Evolutionary conservation across 306 rosid genomes (phyloP).

Genomic region (Hylodesmum podocarpum): DNA sequence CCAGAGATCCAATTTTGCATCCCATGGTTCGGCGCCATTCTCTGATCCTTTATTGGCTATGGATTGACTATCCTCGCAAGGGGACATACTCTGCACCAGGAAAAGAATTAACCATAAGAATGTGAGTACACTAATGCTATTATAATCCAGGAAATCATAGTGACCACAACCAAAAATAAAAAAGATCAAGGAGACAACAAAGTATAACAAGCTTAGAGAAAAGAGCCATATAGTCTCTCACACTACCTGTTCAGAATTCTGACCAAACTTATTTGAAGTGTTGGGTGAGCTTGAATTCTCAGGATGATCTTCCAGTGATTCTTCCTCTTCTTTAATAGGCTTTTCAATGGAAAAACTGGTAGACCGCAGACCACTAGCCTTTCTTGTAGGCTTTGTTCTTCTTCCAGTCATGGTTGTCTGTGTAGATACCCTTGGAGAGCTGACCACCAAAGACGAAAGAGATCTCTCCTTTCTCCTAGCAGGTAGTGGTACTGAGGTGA

Average conservation of each 20-base stretch:
- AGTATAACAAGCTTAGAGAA: slow-evolving; percentile 4
- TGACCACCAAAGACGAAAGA: slow-evolving; percentile 89
- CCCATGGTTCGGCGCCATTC: slow-evolving; percentile 60
- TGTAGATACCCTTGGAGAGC: slow-evolving; percentile 80
- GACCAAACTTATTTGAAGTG: slow-evolving; percentile 53
- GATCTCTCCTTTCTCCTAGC: slow-evolving; percentile 93
- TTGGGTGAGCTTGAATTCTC: slow-evolving; percentile 77
- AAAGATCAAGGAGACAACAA: slow-evolving; percentile 4
- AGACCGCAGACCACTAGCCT: slow-evolving; percentile 56
- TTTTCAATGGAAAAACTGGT: slow-evolving; percentile 67
- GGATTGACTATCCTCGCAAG: slow-evolving; percentile 59
- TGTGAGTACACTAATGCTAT: slow-evolving; percentile 15
- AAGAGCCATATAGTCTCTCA: slow-evolving; percentile 27
- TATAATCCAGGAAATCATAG: slow-evolving; percentile 2
- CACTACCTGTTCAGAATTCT: slow-evolving; percentile 61
- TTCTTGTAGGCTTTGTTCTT: slow-evolving; percentile 82
- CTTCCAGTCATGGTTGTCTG: slow-evolving; percentile 76
- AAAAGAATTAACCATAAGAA: slow-evolving; percentile 21
- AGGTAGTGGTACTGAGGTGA: slow-evolving; percentile 54
- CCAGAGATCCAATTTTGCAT: slow-evolving; percentile 86
- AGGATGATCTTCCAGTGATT: slow-evolving; percentile 45
- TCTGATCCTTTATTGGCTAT: slow-evolving; percentile 55
- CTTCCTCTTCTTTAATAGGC: slow-evolving; percentile 59
- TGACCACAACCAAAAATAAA: neutral
- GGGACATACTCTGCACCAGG: slow-evolving; percentile 56